phyloP scores from a whole-genome alignment of 345 rosid genomes.

The Arabidopsis thaliana region DNA sequence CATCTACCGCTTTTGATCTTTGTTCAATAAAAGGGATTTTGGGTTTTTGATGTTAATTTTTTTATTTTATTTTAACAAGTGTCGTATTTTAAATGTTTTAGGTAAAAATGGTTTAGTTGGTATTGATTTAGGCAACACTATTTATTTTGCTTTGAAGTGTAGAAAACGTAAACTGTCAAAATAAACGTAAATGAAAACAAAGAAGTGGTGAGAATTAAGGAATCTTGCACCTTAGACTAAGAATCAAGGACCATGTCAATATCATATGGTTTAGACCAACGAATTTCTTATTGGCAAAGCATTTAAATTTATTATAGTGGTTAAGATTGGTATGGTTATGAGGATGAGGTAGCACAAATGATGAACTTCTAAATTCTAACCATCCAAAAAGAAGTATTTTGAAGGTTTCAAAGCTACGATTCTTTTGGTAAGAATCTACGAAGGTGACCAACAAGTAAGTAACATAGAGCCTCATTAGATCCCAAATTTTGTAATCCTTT shows the following conservation, averaged over 20 bases:
- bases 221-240: conserved; percentile 18
- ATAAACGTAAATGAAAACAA: conserved; percentile 9
- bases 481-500: too few relatives aligned
- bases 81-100: neutral
- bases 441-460: too few relatives aligned
- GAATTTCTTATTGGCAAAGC: neutral
- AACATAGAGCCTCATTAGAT: too few relatives aligned
- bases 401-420: too few relatives aligned
- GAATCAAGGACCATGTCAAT: conserved; percentile 27
- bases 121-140: neutral
- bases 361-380: too few relatives aligned
- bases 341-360: neutral
- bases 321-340: neutral
- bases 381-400: too few relatives aligned
- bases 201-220: neutral
- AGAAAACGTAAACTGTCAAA: neutral
- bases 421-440: too few relatives aligned
- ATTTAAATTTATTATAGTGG: neutral
- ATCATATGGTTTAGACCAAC: conserved; percentile 25
- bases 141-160: neutral
- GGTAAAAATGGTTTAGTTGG: neutral
- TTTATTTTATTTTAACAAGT: neutral
- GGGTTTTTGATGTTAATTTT: neutral
- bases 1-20: conserved; percentile 21
- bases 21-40: neutral